These are phyloP conservation scores for Coemansia brasiliensis DNA, from an alignment of 192 early-diverging fungal species.

Conservation along the genomic window DNA sequence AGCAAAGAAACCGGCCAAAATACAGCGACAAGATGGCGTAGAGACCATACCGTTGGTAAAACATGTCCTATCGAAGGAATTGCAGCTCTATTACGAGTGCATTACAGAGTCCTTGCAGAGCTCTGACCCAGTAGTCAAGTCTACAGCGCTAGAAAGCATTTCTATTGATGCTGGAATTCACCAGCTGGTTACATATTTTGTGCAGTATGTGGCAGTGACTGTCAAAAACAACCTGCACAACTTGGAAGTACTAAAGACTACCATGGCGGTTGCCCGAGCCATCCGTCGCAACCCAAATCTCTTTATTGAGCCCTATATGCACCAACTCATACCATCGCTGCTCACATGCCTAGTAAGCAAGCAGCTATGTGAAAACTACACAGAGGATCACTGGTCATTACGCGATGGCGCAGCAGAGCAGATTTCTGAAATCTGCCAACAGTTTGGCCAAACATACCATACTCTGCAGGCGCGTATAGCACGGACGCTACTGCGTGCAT, in stretches of 20 bases:
- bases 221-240: conserved; percentile 79
- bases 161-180: conserved; percentile 90
- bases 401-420: conserved; percentile 77
- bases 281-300: conserved; percentile 85
- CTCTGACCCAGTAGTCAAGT: conserved; percentile 64
- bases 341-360: conserved; percentile 92
- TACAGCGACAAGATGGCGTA: conserved; percentile 36
- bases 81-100: conserved; percentile 93
- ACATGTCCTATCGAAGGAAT: conserved; percentile 86
- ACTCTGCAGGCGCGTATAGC: conserved; percentile 86
- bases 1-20: conserved; percentile 18
- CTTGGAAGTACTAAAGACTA: conserved; percentile 65
- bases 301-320: conserved; percentile 92
- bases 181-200: conserved; percentile 92
- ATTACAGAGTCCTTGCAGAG: conserved; percentile 79
- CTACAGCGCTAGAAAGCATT: conserved; percentile 80
- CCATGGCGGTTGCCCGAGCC: conserved; percentile 78
- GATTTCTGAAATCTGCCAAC: conserved; percentile 68
- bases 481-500: conserved; percentile 85
- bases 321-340: conserved; percentile 92
- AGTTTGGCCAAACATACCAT: conserved; percentile 80
- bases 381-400: conserved; percentile 78
- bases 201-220: conserved; percentile 87
- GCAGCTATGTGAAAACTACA: conserved; percentile 65
- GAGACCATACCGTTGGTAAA: conserved; percentile 77